These are phyloP conservation scores for Trichoderma sp. DNA, from an alignment of 2,329 filamentous ascomycete species.

Conservation along the genomic window DNA sequence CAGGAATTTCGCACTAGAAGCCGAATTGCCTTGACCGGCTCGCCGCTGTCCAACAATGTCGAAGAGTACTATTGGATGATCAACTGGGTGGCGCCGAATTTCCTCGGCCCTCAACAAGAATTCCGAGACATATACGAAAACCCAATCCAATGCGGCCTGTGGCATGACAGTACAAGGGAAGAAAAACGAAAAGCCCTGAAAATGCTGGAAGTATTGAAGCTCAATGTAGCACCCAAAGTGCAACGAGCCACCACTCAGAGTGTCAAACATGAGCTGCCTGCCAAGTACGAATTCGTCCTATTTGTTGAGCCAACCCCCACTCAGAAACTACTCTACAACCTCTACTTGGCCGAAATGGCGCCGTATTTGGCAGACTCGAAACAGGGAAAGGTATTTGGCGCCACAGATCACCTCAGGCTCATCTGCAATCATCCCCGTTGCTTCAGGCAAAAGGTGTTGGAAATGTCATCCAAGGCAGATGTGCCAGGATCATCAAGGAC, in stretches of 20 bases:
- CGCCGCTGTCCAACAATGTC: slow-evolving; percentile 82
- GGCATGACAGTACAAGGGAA: slow-evolving; percentile 57
- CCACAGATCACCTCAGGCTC: slow-evolving; percentile 43
- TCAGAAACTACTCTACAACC: slow-evolving; percentile 64
- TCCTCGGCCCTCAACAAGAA: slow-evolving; percentile 66
- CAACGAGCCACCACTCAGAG: slow-evolving; percentile 69
- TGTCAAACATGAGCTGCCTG: slow-evolving; percentile 66
- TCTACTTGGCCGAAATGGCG: slow-evolving; percentile 40
- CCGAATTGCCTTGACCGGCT: slow-evolving; percentile 83
- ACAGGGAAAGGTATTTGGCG: slow-evolving; percentile 35
- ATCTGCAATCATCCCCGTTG: slow-evolving; percentile 56
- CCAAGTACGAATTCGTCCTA: slow-evolving; percentile 81
- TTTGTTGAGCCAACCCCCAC: slow-evolving; percentile 67
- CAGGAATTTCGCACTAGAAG: slow-evolving; percentile 64
- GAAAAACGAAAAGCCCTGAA: slow-evolving; percentile 64
- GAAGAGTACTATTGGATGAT: slow-evolving; percentile 86
- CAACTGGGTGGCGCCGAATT: slow-evolving; percentile 80
- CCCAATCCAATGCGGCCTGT: slow-evolving; percentile 74
- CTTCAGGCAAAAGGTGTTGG: slow-evolving; percentile 41
- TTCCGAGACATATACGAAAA: slow-evolving; percentile 70
- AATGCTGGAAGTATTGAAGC: slow-evolving; percentile 69
- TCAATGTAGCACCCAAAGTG: slow-evolving; percentile 75
- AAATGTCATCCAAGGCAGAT: slow-evolving; percentile 14
- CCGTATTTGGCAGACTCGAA: not conserved
- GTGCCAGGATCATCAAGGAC: not conserved